phyloP scores from a whole-genome alignment of 139 green algal species.

The Haematococcus lacustris region DNA sequence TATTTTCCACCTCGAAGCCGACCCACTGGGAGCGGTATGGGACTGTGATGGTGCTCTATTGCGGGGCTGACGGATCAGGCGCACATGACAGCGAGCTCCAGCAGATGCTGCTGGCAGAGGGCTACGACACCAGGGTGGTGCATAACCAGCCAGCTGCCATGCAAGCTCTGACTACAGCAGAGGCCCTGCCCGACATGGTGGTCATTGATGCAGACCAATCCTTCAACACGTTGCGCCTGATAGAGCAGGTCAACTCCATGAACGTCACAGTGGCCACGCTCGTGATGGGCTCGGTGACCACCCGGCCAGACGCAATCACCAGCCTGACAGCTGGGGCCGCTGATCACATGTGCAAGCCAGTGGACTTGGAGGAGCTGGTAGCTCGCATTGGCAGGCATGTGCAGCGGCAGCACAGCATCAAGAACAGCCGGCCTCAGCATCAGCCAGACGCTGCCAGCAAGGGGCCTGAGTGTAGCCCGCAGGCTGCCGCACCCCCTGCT shows the following conservation, averaged over 20 bases:
- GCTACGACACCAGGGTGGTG: slow-evolving; percentile 15
- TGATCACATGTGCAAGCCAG: slow-evolving; percentile 19
- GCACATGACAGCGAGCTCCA: background rate
- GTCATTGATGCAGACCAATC: slow-evolving; percentile 20
- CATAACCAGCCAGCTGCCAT: slow-evolving; percentile 8
- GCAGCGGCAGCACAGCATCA: too few species aligned
- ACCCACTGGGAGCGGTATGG: slow-evolving; percentile 30
- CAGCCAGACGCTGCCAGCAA: too few species aligned
- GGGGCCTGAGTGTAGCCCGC: too few species aligned
- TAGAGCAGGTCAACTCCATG: slow-evolving; percentile 13
- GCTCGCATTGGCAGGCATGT: slow-evolving; percentile 34
- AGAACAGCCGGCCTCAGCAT: too few species aligned
- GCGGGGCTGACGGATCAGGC: slow-evolving; percentile 4
- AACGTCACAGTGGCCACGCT: slow-evolving; percentile 29
- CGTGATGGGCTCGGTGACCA: slow-evolving; percentile 5
- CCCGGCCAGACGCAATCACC: background rate
- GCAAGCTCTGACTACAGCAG: background rate
- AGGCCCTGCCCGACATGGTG: slow-evolving; percentile 23
- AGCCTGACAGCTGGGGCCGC: slow-evolving; percentile 19
- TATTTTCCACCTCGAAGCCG: slow-evolving; percentile 11
- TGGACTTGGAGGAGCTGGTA: slow-evolving; percentile 32
- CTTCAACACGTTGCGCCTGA: slow-evolving; percentile 15
- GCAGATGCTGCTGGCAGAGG: slow-evolving; percentile 10
- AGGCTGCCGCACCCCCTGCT: too few species aligned
- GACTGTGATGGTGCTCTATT: slow-evolving; percentile 15